Evolutionary conservation across 176 grass and related monocot genomes (phyloP), one percentile per base, ranked within the genome.

Genomic region (Carex scoparia): DNA sequence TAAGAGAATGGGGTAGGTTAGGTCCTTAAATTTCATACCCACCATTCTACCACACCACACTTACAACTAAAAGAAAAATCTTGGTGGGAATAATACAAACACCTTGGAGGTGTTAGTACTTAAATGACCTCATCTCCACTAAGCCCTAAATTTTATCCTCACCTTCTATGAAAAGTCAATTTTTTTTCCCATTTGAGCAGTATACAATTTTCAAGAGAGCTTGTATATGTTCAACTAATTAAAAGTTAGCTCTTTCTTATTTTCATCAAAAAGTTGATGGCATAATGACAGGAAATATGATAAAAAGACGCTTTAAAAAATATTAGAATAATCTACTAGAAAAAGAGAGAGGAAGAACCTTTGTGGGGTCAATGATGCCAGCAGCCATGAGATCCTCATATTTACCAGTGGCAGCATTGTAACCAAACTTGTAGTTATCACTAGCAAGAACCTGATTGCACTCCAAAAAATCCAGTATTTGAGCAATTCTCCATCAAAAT

Each of bases 341-440:
- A 27, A 54, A 10, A 27, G 63, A 55, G 40, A 9, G 4, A 69
- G 81, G 1, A 79, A 63, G 79, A 30, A 99, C 96, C 96, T 99
- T 99, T 4, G 96, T 99, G 81, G 96, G 96, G 79, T 99, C 96
- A 74, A 99, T 99, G 80, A 99, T 99, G 85, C 96, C 96, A 83
- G 85, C 96, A 89, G 96, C 96, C 96, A 99, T 99, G 89, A 99
- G 83, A 78, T 99, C 96, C 88, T 99, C 96, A 0, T 99, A 95
- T 67, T 94, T 88, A 33, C 96, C 96, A 15, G 96, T 95, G 19
- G 91, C 93, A 80, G 96, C 96, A 85, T 99, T 99, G 84, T 99
- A 99, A 65, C 96, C 96, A 54, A 65, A 88, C 84, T 95, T 99
- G 79, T 80, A 74, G 79, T 95, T 92, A 38, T 99, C 93, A 53